phyloP scores from a whole-genome alignment of 2,329 filamentous ascomycete species.

The Aureobasidium sp. region DNA sequence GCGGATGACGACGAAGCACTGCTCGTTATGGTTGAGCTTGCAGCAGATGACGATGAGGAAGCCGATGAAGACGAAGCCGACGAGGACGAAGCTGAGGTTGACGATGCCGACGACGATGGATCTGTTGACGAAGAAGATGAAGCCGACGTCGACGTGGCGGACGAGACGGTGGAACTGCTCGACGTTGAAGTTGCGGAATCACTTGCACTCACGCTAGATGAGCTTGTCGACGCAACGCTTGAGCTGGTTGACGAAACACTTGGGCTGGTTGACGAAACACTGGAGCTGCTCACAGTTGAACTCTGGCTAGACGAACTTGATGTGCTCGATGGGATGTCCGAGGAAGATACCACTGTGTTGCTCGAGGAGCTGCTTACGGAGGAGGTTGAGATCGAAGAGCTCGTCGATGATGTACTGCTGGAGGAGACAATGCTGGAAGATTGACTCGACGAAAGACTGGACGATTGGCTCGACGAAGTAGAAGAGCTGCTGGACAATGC shows the following conservation, averaged over 20 bases:
- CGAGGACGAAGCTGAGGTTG: background rate
- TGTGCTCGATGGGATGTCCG: background rate
- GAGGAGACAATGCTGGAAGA: background rate
- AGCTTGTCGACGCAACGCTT: background rate
- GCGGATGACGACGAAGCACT: background rate
- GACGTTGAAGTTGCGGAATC: background rate
- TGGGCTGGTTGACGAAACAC: background rate
- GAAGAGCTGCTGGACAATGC: background rate
- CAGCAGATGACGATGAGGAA: background rate
- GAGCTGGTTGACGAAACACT: background rate
- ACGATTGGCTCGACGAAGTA: background rate
- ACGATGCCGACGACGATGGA: background rate
- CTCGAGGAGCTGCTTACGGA: background rate
- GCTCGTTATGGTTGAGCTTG: background rate
- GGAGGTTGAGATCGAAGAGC: background rate
- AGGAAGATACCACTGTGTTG: background rate
- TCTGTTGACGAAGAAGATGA: background rate
- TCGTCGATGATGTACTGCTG: background rate
- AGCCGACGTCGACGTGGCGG: background rate
- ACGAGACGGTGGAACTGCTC: background rate
- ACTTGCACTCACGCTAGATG: background rate
- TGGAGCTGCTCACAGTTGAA: background rate
- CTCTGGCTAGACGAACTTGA: background rate
- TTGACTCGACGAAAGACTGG: background rate
- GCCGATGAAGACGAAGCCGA: background rate